Conservation (phyloP, 2,329 filamentous ascomycete genomes). For the Colletotrichum theobromicola region DNA sequence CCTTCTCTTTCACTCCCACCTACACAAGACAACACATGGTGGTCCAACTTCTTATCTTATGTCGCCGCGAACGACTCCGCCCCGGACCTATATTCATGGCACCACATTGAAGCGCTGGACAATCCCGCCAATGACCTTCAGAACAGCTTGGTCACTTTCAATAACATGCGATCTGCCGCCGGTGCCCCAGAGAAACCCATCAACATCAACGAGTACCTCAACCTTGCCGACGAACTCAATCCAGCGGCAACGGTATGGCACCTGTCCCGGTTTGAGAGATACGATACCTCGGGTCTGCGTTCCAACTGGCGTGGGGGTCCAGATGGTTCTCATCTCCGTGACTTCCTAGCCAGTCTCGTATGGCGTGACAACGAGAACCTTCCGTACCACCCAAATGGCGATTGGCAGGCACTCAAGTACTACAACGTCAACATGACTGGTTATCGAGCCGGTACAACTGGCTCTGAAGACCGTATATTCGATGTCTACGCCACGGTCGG, state of each 20-base stretch:
- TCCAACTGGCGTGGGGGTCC: constrained; percentile 1
- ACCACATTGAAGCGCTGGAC: constrained; percentile 25
- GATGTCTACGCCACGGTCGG: background rate
- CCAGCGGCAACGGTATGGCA: background rate
- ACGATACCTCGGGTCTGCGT: background rate
- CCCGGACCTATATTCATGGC: constrained; percentile 36
- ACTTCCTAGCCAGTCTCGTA: background rate
- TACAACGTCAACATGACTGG: constrained; percentile 2
- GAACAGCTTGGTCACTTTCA: background rate
- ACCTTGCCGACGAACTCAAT: background rate
- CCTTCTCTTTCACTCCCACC: constrained; percentile 41
- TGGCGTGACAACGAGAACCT: background rate
- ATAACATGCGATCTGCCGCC: background rate
- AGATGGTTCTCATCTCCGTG: background rate
- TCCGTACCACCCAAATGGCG: background rate
- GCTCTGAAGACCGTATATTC: background rate
- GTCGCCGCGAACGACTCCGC: constrained; percentile 40
- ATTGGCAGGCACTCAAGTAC: constrained; percentile 4
- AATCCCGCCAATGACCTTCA: background rate
- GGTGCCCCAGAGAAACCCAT: background rate
- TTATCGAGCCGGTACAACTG: background rate
- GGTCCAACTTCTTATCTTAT: constrained; percentile 39
- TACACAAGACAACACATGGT: constrained; percentile 39
- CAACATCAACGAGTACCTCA: constrained; percentile 15
- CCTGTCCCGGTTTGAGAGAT: background rate